phyloP scores from a whole-genome alignment of 306 rosid species.

The Datisca glomerata region DNA sequence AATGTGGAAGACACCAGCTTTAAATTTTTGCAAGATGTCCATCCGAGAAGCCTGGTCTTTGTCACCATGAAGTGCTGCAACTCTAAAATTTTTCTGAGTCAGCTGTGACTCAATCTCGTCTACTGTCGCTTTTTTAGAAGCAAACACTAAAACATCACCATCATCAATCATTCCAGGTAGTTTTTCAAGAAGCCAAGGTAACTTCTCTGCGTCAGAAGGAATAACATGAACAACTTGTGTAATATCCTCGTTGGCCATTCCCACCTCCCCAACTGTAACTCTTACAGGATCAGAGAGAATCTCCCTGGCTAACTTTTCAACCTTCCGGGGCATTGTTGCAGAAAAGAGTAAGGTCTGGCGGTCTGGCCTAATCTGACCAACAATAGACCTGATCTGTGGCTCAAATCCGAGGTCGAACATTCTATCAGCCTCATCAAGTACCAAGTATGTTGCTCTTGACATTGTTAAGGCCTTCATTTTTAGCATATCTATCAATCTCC shows the following conservation, averaged over 20 bases:
- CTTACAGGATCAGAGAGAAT: slow-evolving; percentile 80
- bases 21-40: slow-evolving; percentile 84
- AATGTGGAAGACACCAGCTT: slow-evolving; percentile 79
- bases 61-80: slow-evolving; percentile 92
- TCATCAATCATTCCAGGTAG: slow-evolving; percentile 79
- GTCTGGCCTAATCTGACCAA: slow-evolving; percentile 96
- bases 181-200: slow-evolving; percentile 82
- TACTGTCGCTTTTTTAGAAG: slow-evolving; percentile 85
- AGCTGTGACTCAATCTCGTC: slow-evolving; percentile 87
- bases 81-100: slow-evolving; percentile 57
- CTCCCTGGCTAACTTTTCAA: slow-evolving; percentile 94
- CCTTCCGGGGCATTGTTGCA: slow-evolving; percentile 92
- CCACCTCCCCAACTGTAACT: slow-evolving; percentile 94
- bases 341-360: slow-evolving; percentile 95
- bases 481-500: slow-evolving; percentile 89
- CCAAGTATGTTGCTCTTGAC: slow-evolving; percentile 80
- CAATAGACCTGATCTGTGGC: slow-evolving; percentile 93
- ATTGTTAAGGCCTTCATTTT: slow-evolving; percentile 88
- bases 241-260: slow-evolving; percentile 96
- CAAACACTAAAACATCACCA: slow-evolving; percentile 89
- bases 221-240: slow-evolving; percentile 90
- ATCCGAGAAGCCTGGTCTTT: slow-evolving; percentile 96
- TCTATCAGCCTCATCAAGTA: slow-evolving; percentile 97
- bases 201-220: slow-evolving; percentile 79
- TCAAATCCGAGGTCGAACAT: slow-evolving; percentile 99